A percentile compares a stretch with the other conserved stretches of the same genome.
These are phyloP conservation scores for Diversispora epigaea DNA, from an alignment of 192 early-diverging fungal species.

Conservation along the genomic window DNA sequence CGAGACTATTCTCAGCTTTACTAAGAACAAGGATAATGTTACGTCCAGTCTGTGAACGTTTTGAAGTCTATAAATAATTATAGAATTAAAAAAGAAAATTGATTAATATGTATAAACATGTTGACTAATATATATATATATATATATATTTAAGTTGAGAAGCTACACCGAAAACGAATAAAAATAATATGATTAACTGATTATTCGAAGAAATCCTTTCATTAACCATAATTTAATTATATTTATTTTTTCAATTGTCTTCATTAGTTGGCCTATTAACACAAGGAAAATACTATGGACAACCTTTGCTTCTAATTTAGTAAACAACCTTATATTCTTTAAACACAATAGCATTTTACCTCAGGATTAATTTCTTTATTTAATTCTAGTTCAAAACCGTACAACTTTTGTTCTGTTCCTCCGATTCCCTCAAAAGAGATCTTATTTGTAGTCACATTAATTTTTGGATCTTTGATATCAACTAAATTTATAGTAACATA, in stretches of 20 bases:
- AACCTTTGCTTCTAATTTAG: background rate
- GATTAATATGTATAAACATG: background rate
- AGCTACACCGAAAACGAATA: background rate
- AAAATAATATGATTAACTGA: background rate
- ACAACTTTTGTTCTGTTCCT: conserved; percentile 59
- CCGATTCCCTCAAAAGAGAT: conserved; percentile 66
- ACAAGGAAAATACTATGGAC: background rate
- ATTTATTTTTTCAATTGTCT: too few relatives aligned
- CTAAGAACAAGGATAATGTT: conserved; percentile 65
- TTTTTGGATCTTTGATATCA: conserved; percentile 62
- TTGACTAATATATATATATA: background rate
- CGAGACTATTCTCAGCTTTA: conserved; percentile 66
- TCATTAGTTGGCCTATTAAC: background rate
- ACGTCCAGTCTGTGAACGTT: conserved; percentile 65
- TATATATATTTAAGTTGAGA: background rate
- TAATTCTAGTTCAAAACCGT: conserved; percentile 75
- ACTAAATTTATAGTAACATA: conserved; percentile 80
- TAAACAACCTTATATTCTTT: background rate
- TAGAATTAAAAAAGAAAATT: background rate
- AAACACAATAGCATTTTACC: conserved; percentile 39
- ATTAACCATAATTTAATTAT: too few relatives aligned
- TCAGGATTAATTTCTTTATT: conserved; percentile 69
- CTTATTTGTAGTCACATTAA: conserved; percentile 55
- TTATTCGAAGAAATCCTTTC: too few relatives aligned
- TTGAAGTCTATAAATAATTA: conserved; percentile 54